A percentile compares a stretch with the other conserved stretches of the same genome.
These are phyloP conservation scores for Penicillium sp. DNA, from an alignment of 2,329 filamentous ascomycete genomes.

Conservation along the genomic window DNA sequence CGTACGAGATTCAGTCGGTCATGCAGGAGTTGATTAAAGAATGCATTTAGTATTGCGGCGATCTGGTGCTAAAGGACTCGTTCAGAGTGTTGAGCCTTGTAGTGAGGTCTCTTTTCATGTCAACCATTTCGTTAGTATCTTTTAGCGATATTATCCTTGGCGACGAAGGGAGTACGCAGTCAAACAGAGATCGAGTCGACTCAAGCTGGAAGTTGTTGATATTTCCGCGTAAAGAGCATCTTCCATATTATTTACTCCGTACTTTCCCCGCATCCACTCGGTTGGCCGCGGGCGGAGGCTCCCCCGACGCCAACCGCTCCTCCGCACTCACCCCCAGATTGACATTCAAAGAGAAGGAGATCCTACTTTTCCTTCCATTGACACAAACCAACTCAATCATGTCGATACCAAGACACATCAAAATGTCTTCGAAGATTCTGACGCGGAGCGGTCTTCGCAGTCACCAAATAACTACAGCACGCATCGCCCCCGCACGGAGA, in stretches of 20 bases:
- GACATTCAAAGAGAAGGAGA: conserved; percentile 1
- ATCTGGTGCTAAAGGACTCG: too few relatives aligned
- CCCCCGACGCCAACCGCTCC: conserved; percentile 31
- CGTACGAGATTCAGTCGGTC: neutral
- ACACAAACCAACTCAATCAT: conserved; percentile 1
- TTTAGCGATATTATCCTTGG: too few relatives aligned
- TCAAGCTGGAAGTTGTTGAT: neutral
- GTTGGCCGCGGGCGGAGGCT: conserved; percentile 11
- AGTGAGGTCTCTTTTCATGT: too few relatives aligned
- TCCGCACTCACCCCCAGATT: conserved; percentile 16
- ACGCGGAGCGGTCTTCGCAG: conserved; percentile 6
- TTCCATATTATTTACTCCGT: too few relatives aligned
- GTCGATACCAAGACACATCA: conserved; percentile 7
- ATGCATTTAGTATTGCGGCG: neutral
- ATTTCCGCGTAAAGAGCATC: neutral
- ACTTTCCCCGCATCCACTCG: conserved; percentile 9
- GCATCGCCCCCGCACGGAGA: conserved; percentile 32
- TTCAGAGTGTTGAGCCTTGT: too few relatives aligned
- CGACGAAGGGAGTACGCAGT: too few relatives aligned
- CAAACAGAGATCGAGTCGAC: neutral
- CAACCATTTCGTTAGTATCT: too few relatives aligned
- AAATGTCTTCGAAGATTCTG: conserved; percentile 21
- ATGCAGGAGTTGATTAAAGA: neutral
- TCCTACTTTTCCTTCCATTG: conserved; percentile 8
- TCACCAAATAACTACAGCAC: conserved; percentile 9